Evolutionary conservation across 345 rosid species (phyloP).

Genomic region (Moricandia arvensis): DNA sequence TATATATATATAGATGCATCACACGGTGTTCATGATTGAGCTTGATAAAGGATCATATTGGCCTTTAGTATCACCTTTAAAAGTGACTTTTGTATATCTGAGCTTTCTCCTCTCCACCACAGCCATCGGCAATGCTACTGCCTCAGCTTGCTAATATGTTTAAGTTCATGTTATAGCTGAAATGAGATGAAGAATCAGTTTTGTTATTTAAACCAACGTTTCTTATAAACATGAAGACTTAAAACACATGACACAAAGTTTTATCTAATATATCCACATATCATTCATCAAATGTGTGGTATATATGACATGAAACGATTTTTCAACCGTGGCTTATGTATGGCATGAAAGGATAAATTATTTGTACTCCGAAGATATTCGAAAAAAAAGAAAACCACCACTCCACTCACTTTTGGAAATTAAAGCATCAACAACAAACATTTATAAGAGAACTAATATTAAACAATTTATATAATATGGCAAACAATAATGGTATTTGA

Average conservation of each 20-base stretch:
- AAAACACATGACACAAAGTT: background rate
- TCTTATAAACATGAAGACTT: background rate
- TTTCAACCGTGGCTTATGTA: conserved; percentile 25
- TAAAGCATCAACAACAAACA: background rate
- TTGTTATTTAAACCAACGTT: background rate
- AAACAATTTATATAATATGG: background rate
- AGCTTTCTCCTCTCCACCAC: background rate
- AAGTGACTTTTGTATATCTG: background rate
- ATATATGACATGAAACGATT: conserved; percentile 22
- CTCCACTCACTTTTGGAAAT: conserved; percentile 1
- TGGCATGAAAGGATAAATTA: background rate
- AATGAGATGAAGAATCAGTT: background rate
- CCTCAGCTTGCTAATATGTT: background rate
- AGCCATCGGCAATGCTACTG: background rate
- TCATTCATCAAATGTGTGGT: background rate
- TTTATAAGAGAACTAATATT: background rate
- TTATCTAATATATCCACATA: background rate
- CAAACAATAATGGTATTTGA: conserved; percentile 4
- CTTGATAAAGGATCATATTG: background rate
- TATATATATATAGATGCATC: background rate
- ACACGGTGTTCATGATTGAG: background rate
- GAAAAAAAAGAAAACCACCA: background rate
- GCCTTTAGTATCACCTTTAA: background rate
- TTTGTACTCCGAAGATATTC: background rate
- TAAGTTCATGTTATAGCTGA: background rate